phyloP scores from a whole-genome alignment of 1,284 basidiomycete species.

The Apiotrichum porosum region DNA sequence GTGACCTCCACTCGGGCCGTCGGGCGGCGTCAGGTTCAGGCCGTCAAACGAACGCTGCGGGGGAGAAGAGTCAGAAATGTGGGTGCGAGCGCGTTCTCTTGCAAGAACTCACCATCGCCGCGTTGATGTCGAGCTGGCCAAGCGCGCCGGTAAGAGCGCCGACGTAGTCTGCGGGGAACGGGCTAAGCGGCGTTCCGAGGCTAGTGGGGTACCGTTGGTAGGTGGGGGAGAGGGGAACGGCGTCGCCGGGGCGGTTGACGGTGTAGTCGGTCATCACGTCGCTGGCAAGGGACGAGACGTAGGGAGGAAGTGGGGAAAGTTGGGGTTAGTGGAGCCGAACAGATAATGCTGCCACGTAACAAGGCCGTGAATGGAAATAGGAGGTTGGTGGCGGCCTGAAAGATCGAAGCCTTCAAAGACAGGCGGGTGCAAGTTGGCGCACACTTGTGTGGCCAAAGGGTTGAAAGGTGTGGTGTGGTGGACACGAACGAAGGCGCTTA shows the following conservation, averaged over 20 bases:
- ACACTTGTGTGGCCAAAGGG: too few species aligned
- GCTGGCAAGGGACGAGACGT: too few species aligned
- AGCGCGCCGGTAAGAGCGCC: conserved; percentile 15
- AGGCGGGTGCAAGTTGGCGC: too few species aligned
- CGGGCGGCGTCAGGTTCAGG: conserved; percentile 9
- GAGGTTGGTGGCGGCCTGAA: too few species aligned
- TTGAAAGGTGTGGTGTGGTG: too few species aligned
- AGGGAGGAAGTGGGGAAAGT: not conserved
- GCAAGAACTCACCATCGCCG: conserved; percentile 18
- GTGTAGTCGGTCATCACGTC: conserved; percentile 16
- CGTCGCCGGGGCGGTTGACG: conserved; percentile 15
- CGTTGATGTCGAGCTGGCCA: conserved; percentile 14
- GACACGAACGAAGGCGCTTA: too few species aligned
- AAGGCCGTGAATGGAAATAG: too few species aligned
- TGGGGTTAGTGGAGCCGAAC: conserved; percentile 2
- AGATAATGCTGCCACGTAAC: too few species aligned
- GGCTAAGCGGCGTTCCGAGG: not conserved
- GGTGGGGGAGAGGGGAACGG: conserved; percentile 11
- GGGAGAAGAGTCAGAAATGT: too few species aligned
- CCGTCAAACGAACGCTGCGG: conserved; percentile 13
- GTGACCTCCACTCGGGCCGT: conserved; percentile 12
- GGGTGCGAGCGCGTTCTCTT: too few species aligned
- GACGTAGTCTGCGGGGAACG: conserved; percentile 15
- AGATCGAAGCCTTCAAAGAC: too few species aligned
- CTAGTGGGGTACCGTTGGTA: conserved; percentile 10